Evolutionary conservation across 352 stramenopile species (phyloP).

Genomic region (Pythium folliculosum): DNA sequence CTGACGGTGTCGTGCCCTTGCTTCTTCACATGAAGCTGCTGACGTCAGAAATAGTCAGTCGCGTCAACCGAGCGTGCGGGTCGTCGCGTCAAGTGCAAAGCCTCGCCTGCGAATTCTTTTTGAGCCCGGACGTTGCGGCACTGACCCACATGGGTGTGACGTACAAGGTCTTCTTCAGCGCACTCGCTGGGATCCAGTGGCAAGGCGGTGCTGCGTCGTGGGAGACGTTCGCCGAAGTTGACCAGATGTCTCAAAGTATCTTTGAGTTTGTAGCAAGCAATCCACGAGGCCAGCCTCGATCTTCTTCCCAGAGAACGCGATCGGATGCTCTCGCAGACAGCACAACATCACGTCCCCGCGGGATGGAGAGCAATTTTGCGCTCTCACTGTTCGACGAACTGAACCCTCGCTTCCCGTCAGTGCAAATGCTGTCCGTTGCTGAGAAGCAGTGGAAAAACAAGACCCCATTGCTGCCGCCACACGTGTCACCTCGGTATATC

Average conservation of each 20-base stretch:
- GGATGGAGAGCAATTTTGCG: neutral
- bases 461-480: constrained; percentile 45
- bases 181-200: constrained; percentile 52
- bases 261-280: constrained; percentile 17
- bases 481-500: constrained; percentile 55
- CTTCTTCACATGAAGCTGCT: constrained; percentile 60
- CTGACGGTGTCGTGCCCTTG: constrained; percentile 43
- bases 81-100: constrained; percentile 36
- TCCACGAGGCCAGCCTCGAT: neutral
- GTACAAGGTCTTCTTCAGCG: constrained; percentile 32
- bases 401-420: constrained; percentile 65
- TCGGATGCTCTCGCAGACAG: neutral
- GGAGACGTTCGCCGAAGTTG: constrained; percentile 36
- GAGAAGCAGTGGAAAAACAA: constrained; percentile 60
- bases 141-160: neutral
- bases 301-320: neutral
- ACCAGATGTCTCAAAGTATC: constrained; percentile 43
- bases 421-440: constrained; percentile 41
- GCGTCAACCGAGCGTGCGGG: constrained; percentile 40
- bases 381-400: constrained; percentile 46
- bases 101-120: constrained; percentile 56
- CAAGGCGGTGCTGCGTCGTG: constrained; percentile 39
- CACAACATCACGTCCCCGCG: neutral
- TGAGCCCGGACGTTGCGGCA: constrained; percentile 24
- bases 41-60: constrained; percentile 56